phyloP scores from a whole-genome alignment of 257 asterid species.

The Solanum raphanifolium region DNA sequence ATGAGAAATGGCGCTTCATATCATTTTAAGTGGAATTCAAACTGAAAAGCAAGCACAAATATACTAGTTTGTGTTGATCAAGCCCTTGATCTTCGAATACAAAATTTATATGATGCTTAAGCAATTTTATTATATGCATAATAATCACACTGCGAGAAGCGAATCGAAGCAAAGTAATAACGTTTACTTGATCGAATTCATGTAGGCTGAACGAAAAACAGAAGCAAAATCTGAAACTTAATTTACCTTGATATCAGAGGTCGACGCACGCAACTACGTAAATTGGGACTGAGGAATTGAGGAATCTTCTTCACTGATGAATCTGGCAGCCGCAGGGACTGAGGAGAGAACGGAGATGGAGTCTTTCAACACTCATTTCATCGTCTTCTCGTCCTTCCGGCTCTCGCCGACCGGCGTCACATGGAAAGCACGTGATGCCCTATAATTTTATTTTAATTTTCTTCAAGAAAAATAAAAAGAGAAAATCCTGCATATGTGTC shows the following conservation, averaged over 20 bases:
- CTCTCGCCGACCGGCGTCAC: not conserved
- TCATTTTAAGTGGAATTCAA: not conserved
- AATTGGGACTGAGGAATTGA: not conserved
- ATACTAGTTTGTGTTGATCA: not conserved
- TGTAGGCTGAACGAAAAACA: not conserved
- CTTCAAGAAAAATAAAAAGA: not conserved
- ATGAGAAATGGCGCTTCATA: not conserved
- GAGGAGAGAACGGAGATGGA: not conserved
- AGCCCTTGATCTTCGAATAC: not conserved
- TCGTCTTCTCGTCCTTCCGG: not conserved
- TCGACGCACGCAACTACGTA: not conserved
- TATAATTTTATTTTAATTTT: not conserved
- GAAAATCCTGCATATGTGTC: not conserved
- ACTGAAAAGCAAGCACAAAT: not conserved
- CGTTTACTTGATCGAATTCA: not conserved
- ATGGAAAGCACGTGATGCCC: not conserved
- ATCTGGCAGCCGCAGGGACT: not conserved
- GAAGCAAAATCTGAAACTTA: not conserved
- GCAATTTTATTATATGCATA: not conserved
- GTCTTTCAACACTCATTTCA: not conserved
- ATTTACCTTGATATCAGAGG: not conserved
- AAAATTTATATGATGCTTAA: not conserved
- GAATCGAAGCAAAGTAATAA: not conserved
- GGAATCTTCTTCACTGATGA: not conserved
- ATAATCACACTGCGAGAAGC: not conserved